Percentiles rank a stretch among this genome's conserved stretches.
phyloP scores from a whole-genome alignment of 495 filamentous ascomycete genomes.

The Pyrenopolyporus hunteri region DNA sequence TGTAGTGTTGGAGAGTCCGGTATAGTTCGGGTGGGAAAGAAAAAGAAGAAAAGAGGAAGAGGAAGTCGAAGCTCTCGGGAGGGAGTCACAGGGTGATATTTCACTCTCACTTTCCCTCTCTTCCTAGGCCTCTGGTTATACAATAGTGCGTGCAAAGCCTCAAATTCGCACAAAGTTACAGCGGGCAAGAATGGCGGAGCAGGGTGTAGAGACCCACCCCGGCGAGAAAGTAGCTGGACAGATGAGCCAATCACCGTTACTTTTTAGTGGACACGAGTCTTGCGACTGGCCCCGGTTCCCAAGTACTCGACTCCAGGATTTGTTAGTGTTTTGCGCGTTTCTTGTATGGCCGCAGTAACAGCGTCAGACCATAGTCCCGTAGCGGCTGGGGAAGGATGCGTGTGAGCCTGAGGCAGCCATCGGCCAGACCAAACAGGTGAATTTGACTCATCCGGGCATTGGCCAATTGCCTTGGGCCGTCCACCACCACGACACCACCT shows the following conservation, averaged over 20 bases:
- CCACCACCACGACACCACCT: too few relatives aligned
- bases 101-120: slow-evolving; percentile 47
- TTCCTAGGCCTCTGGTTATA: slow-evolving; percentile 22
- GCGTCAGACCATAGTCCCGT: background rate
- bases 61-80: slow-evolving; percentile 40
- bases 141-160: slow-evolving; percentile 40
- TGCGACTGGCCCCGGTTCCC: background rate
- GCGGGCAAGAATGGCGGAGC: slow-evolving; percentile 39
- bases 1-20: background rate
- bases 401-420: slow-evolving; percentile 28
- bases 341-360: slow-evolving; percentile 7
- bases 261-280: background rate
- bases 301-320: slow-evolving; percentile 10
- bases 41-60: slow-evolving; percentile 41
- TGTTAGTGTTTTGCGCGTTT: slow-evolving; percentile 19
- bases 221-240: slow-evolving; percentile 26
- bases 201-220: slow-evolving; percentile 30
- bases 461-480: slow-evolving; percentile 10
- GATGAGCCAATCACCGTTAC: slow-evolving; percentile 11
- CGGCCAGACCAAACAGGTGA: slow-evolving; percentile 34
- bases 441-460: slow-evolving; percentile 35
- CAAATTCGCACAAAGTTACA: slow-evolving; percentile 20
- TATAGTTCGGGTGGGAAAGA: slow-evolving; percentile 27
- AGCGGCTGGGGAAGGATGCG: slow-evolving; percentile 8
- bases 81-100: slow-evolving; percentile 60